Percentiles rank a stretch among this genome's conserved stretches.
Conservation (phyloP, 305 asterid species). For the Fraxinus velutina region DNA sequence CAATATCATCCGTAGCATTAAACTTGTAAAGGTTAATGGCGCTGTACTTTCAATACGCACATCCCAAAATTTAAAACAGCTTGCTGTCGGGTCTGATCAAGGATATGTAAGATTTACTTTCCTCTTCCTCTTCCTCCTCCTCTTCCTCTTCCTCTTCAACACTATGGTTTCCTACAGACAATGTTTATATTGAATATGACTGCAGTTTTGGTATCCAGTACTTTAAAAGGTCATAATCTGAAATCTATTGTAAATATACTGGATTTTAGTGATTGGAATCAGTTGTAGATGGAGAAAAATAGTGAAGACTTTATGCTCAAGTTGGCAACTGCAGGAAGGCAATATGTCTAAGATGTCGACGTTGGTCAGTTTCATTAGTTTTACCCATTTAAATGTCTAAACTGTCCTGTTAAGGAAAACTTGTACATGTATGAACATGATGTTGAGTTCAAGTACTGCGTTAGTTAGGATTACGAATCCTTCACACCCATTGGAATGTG, state of each 20-base stretch:
- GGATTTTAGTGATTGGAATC: not conserved
- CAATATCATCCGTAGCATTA: slow-evolving; percentile 58
- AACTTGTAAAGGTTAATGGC: slow-evolving; percentile 71
- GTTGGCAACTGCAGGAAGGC: not conserved
- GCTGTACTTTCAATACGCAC: slow-evolving; percentile 54
- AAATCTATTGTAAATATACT: not conserved
- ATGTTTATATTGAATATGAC: not conserved
- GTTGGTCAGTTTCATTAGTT: not conserved
- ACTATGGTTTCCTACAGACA: not conserved
- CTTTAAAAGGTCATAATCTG: not conserved
- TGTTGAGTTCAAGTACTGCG: not conserved
- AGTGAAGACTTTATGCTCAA: not conserved
- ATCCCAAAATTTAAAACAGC: slow-evolving; percentile 52
- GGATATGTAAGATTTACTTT: slow-evolving; percentile 64
- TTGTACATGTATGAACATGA: not conserved
- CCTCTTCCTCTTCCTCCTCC: not conserved
- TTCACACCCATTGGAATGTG: not conserved
- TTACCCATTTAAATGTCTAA: not conserved
- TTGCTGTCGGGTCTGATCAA: slow-evolving; percentile 88
- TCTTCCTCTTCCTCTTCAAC: slow-evolving; percentile 3
- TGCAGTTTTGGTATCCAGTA: not conserved
- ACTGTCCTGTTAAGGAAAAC: not conserved
- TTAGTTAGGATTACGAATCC: not conserved
- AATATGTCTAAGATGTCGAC: not conserved
- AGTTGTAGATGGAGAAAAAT: not conserved